phyloP scores from a whole-genome alignment of 2,329 filamentous ascomycete genomes.

The Clonostachys chloroleuca region DNA sequence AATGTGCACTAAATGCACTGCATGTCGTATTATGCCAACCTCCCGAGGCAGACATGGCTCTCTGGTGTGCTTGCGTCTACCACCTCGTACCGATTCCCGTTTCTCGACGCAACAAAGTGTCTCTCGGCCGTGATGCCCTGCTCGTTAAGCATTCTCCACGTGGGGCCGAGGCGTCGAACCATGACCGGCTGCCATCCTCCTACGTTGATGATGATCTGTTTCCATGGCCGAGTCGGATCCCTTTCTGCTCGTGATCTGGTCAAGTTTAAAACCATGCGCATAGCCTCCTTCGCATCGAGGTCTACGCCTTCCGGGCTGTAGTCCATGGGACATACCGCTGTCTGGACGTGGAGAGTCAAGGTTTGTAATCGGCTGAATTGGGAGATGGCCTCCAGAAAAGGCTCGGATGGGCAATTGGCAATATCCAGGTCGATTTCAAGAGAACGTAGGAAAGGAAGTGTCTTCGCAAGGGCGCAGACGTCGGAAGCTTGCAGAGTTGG shows the following conservation, averaged over 20 bases:
- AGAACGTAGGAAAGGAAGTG: slow-evolving; percentile 23
- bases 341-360: slow-evolving; percentile 39
- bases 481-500: slow-evolving; percentile 31
- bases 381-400: slow-evolving; percentile 32
- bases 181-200: slow-evolving; percentile 41
- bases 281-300: slow-evolving; percentile 26
- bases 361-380: slow-evolving; percentile 30
- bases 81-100: slow-evolving; percentile 11
- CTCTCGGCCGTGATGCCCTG: slow-evolving; percentile 39
- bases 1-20: no score
- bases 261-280: slow-evolving; percentile 25
- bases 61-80: slow-evolving; percentile 13
- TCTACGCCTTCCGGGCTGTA: slow-evolving; percentile 1
- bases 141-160: slow-evolving; percentile 33
- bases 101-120: slow-evolving; percentile 36
- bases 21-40: no score
- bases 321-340: slow-evolving; percentile 22
- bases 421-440: slow-evolving; percentile 37
- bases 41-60: no score
- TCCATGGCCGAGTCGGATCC: slow-evolving; percentile 19
- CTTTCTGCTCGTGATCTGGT: slow-evolving; percentile 15
- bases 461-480: slow-evolving; percentile 21
- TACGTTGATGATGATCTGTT: slow-evolving; percentile 36
- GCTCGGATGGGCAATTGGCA: slow-evolving; percentile 8
- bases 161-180: slow-evolving; percentile 32